Percentiles rank a stretch among this genome's conserved stretches.
Conservation (phyloP, 345 rosid species). For the Eucalyptus erythrocorys region DNA sequence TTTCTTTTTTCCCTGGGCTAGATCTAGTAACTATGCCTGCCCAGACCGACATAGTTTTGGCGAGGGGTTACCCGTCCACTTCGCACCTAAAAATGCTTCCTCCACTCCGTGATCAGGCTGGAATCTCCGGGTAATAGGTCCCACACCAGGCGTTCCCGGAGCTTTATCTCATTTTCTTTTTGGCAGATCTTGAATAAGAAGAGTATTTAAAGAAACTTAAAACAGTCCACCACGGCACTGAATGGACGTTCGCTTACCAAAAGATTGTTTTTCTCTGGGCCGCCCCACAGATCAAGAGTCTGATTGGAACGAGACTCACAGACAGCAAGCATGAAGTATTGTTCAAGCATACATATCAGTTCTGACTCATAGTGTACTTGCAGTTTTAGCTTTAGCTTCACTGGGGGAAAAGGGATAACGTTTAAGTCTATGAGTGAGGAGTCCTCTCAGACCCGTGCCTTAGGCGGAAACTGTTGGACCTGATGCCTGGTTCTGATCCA, state of each 20-base stretch:
- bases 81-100: neutral
- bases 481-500: constrained; percentile 24
- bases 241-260: constrained; percentile 9
- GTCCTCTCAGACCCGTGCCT: constrained; percentile 69
- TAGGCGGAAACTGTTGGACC: constrained; percentile 50
- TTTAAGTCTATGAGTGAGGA: constrained; percentile 22
- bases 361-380: constrained; percentile 17
- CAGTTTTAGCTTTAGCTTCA: constrained; percentile 12
- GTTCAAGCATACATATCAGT: constrained; percentile 48
- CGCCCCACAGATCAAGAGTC: constrained; percentile 24
- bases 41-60: neutral
- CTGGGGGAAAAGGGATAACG: constrained; percentile 5
- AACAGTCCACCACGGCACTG: constrained; percentile 20
- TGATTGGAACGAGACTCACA: neutral
- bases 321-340: constrained; percentile 27
- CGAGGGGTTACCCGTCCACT: neutral
- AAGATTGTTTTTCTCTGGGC: constrained; percentile 15
- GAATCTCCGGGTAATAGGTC: neutral
- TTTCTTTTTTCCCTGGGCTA: neutral
- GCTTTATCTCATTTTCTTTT: neutral
- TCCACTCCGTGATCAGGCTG: neutral
- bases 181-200: neutral
- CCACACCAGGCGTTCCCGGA: neutral
- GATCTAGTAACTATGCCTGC: neutral
- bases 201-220: neutral